Evolutionary conservation across 1,284 basidiomycete species (phyloP).

Genomic region (Papiliotrema nemorosa): DNA sequence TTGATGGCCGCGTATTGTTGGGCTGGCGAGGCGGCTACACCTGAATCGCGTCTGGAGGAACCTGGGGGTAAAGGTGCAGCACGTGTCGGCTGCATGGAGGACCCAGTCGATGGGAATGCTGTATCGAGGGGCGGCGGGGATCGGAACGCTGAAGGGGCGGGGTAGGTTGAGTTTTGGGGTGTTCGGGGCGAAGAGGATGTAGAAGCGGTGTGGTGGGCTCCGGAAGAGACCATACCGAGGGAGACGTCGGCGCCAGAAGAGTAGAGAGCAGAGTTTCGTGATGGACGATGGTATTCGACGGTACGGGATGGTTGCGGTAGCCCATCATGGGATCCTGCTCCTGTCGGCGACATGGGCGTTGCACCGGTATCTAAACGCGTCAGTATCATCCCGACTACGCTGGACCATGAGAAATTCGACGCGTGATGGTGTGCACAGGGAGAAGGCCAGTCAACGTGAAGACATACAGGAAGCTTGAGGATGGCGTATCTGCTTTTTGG

Average conservation of each 20-base stretch:
- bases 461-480: conserved; percentile 33
- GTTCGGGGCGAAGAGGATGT: conserved; percentile 18
- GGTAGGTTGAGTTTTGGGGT: conserved; percentile 6
- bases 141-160: conserved; percentile 23
- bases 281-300: conserved; percentile 45
- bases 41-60: conserved; percentile 7
- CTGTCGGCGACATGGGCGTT: conserved; percentile 38
- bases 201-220: conserved; percentile 9
- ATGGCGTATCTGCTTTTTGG: conserved; percentile 46
- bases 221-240: conserved; percentile 39
- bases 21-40: conserved; percentile 7
- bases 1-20: neutral
- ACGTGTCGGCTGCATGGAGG: conserved; percentile 24
- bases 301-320: conserved; percentile 23
- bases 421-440: neutral
- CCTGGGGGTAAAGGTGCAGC: conserved; percentile 28
- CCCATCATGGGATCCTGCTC: conserved; percentile 10
- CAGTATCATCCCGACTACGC: neutral
- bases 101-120: conserved; percentile 11
- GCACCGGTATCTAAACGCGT: conserved; percentile 45
- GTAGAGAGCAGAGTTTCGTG: conserved; percentile 42
- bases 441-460: neutral
- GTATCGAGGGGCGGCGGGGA: conserved; percentile 19
- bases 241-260: conserved; percentile 42
- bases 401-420: neutral